phyloP scores from a whole-genome alignment of 805 yeast genomes.

The Gaillardinia entomophila region DNA sequence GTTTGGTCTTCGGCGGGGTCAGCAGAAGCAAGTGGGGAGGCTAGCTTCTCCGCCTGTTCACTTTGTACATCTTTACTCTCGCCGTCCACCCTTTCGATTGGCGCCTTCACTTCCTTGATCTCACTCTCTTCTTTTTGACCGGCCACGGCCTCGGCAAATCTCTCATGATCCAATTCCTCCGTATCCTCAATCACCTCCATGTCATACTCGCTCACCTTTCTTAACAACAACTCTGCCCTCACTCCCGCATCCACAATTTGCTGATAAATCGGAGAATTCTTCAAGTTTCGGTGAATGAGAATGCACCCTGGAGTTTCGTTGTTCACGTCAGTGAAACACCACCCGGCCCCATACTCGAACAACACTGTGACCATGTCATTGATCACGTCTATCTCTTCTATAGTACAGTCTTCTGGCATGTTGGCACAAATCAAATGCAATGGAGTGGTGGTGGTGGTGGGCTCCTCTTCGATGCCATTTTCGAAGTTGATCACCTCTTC shows the following conservation, averaged over 20 bases:
- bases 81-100: slow-evolving; percentile 10
- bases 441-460: slow-evolving; percentile 63
- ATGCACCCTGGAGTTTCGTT: slow-evolving; percentile 84
- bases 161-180: slow-evolving; percentile 22
- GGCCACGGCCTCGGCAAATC: slow-evolving; percentile 6
- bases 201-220: slow-evolving; percentile 61
- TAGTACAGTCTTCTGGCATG: slow-evolving; percentile 40
- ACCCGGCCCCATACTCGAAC: slow-evolving; percentile 86
- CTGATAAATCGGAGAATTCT: slow-evolving; percentile 33
- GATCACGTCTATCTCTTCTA: slow-evolving; percentile 40
- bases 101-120: slow-evolving; percentile 8
- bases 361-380: slow-evolving; percentile 54
- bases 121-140: slow-evolving; percentile 7
- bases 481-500: slow-evolving; percentile 67
- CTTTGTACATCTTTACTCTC: slow-evolving; percentile 10
- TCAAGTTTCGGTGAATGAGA: slow-evolving; percentile 46
- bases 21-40: slow-evolving; percentile 5
- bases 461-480: slow-evolving; percentile 30
- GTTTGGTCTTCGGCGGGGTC: slow-evolving; percentile 62
- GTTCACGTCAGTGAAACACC: slow-evolving; percentile 73
- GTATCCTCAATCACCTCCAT: slow-evolving; percentile 53
- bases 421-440: slow-evolving; percentile 62
- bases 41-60: slow-evolving; percentile 1
- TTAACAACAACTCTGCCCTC: slow-evolving; percentile 74
- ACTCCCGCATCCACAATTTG: slow-evolving; percentile 80